These are phyloP conservation scores for Fusarium acutatum DNA, from an alignment of 2,329 filamentous ascomycete species.

Conservation along the genomic window DNA sequence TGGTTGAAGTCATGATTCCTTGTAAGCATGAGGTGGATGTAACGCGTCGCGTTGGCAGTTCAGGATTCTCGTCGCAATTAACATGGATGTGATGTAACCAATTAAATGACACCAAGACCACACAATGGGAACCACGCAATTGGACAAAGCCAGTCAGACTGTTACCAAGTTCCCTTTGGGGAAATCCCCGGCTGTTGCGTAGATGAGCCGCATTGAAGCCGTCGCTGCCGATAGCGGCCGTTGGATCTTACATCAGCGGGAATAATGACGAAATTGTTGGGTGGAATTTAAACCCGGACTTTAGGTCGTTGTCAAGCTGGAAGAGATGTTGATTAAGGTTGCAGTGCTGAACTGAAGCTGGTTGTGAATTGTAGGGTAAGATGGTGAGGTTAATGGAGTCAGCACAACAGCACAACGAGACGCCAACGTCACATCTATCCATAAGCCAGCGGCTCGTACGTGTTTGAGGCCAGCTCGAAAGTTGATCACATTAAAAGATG, in stretches of 20 bases:
- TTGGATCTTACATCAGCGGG: background rate
- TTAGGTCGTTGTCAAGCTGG: too few species aligned
- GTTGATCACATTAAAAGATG: background rate
- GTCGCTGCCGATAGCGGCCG: background rate
- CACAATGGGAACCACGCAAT: too few species aligned
- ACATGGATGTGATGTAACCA: fast-evolving
- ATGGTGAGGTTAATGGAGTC: background rate
- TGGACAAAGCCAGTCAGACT: background rate
- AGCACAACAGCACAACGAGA: background rate
- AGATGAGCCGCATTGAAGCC: background rate
- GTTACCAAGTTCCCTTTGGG: background rate
- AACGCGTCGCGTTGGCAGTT: background rate
- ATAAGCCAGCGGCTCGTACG: too few species aligned
- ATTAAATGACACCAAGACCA: background rate
- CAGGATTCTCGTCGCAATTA: background rate
- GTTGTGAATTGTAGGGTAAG: background rate
- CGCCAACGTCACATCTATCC: too few species aligned
- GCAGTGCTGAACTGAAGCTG: background rate
- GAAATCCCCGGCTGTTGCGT: too few species aligned
- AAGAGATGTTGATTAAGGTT: background rate
- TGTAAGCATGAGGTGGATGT: background rate
- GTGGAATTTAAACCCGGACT: background rate
- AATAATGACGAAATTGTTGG: background rate
- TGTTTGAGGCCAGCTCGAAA: background rate
- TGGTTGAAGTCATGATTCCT: background rate